Evolutionary conservation across 768 basidiomycete genomes (phyloP).

Genomic region (Scleroderma citrinum): DNA sequence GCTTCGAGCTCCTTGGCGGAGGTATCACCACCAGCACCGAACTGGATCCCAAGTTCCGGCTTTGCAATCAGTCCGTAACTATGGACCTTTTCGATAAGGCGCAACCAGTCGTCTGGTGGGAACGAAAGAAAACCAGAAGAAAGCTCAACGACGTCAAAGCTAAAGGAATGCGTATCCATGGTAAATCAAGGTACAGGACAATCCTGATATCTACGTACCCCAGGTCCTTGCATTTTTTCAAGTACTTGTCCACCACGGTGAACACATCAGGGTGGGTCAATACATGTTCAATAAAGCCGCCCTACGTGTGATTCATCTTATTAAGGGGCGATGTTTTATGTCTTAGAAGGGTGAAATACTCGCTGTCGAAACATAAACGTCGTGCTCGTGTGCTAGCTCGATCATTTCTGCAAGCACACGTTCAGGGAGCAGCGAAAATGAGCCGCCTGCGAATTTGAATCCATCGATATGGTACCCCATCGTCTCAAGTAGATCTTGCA

Average conservation of each 20-base stretch:
- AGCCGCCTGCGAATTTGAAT: conserved; percentile 41
- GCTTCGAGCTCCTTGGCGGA: conserved; percentile 33
- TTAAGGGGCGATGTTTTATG: neutral
- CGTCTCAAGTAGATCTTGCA: conserved; percentile 36
- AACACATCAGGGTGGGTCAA: neutral
- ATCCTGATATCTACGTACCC: neutral
- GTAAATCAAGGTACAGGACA: neutral
- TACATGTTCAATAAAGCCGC: neutral
- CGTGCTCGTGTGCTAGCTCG: conserved; percentile 36
- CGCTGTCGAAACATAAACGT: conserved; percentile 38
- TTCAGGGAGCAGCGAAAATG: conserved; percentile 38
- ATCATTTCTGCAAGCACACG: conserved; percentile 33
- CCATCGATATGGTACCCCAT: conserved; percentile 41
- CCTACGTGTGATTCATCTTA: neutral
- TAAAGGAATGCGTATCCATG: conserved; percentile 15
- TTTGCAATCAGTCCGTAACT: conserved; percentile 38
- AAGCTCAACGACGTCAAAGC: conserved; percentile 41
- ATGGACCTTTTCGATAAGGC: conserved; percentile 34
- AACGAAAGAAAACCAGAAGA: conserved; percentile 43
- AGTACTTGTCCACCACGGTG: neutral
- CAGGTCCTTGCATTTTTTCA: neutral
- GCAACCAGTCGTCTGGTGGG: conserved; percentile 38
- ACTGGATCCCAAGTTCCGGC: conserved; percentile 41
- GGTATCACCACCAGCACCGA: conserved; percentile 41
- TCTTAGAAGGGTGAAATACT: neutral